A percentile compares a stretch with the other conserved stretches of the same genome.
phyloP scores from a whole-genome alignment of 164 flowering plant genomes.

The Sedum album region DNA sequence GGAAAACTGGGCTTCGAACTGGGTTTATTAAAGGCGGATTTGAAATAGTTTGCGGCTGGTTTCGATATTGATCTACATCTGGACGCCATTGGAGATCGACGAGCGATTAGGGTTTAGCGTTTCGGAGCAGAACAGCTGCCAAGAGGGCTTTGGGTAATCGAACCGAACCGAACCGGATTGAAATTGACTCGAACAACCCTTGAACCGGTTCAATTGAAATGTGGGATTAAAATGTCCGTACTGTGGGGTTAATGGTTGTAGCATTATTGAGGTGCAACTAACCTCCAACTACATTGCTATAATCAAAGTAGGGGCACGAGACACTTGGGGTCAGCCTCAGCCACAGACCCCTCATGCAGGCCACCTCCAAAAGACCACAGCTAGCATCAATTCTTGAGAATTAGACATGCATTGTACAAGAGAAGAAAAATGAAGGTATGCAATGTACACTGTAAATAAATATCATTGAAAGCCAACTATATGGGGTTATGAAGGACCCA shows the following conservation, averaged over 20 bases:
- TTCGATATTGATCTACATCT: conserved; percentile 58
- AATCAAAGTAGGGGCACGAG: background rate
- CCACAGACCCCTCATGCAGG: background rate
- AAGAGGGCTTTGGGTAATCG: conserved; percentile 4
- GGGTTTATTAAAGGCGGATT: conserved; percentile 40
- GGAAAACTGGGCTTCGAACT: conserved; percentile 27
- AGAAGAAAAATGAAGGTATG: background rate
- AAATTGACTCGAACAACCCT: background rate
- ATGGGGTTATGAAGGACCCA: background rate
- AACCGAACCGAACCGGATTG: background rate
- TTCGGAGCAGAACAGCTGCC: background rate
- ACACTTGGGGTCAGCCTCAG: background rate
- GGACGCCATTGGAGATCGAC: conserved; percentile 42
- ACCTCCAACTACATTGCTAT: background rate
- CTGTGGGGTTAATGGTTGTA: conserved; percentile 15
- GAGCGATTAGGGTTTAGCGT: conserved; percentile 10
- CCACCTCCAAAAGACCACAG: background rate
- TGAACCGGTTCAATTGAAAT: background rate
- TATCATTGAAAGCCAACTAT: background rate
- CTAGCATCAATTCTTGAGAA: background rate
- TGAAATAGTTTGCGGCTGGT: conserved; percentile 41
- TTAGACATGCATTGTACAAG: background rate
- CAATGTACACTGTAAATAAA: background rate
- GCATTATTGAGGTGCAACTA: background rate
- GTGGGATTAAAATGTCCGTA: background rate